Base-by-base conservation (phyloP, 2,329 filamentous ascomycete species). In the Colletotrichum lindemuthianum region DNA sequence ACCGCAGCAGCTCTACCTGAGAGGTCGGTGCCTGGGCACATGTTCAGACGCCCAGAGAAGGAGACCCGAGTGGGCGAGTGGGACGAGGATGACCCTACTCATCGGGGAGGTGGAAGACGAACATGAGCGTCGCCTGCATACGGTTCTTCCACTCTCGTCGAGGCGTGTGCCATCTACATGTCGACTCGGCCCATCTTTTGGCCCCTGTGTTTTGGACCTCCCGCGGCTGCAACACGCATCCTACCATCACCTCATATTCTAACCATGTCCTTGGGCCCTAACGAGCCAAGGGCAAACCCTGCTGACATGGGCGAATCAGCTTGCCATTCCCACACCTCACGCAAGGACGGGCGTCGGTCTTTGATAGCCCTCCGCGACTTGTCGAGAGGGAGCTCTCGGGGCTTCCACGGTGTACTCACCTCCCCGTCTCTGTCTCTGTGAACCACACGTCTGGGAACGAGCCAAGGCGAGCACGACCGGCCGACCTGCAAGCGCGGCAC, bases 231-330 rank as follows among this genome's bases (percentile, higher is more conserved):
- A 63, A 61, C 51, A 37, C 40, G 40, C 52, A 57, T 49, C 34
- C 41, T 37, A 57, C 58, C 33, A 34, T 65, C 63, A 65, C n/a
- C 63, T 36, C 51, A 65, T 57, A 57, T 63, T 36, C 58, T 63
- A 57, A 65, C 63, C 63, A 24, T 63, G 51, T 57, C 63, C 51
- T 52, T 57, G 63, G 63, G 63, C 45, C 58, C 63, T 65, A 57
- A 39, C 10, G 50, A 52, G 41, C 36, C 63, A 56, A 57, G 63
- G 63, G 34, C 59, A 63, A 56, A 54, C 63, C 56, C 63, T 65
- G 63, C 59, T 57, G 47, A 55, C 37, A 40, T 51, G 44, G 33
- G 47, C 33, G 57, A 40, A 24, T 2, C 24, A 13, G 24, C 34
- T 10, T 34, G 15, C n/a, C 37, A 40, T 43, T 50, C 60, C 33